phyloP scores from a whole-genome alignment of 495 filamentous ascomycete genomes.

The Xylaria cubensis region DNA sequence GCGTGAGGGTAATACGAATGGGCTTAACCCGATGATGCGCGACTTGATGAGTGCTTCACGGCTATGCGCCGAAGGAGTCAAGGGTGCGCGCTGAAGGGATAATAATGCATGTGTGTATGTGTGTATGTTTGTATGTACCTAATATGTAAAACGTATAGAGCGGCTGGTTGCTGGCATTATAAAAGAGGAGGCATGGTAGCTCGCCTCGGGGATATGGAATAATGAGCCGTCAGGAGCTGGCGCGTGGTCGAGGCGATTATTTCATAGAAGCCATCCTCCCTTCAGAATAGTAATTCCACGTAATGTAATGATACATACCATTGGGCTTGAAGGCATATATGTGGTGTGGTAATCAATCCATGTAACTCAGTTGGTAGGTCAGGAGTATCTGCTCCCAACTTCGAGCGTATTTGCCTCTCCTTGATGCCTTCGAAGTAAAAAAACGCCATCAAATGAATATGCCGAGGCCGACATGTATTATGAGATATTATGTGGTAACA shows the following conservation, averaged over 20 bases:
- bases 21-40: slow-evolving; percentile 18
- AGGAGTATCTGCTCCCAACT: neutral
- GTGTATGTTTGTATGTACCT: neutral
- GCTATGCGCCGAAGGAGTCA: neutral
- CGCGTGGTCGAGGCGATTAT: neutral
- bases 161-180: neutral
- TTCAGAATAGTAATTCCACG: neutral
- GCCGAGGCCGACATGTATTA: no score
- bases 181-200: neutral
- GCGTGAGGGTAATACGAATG: neutral
- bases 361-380: neutral
- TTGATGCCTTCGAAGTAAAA: no score
- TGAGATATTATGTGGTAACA: no score
- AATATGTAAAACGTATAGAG: neutral
- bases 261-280: neutral
- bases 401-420: no score
- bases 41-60: slow-evolving; percentile 21
- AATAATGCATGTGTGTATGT: neutral
- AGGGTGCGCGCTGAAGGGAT: neutral
- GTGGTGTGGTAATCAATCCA: neutral
- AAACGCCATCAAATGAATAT: no score
- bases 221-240: neutral
- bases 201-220: neutral
- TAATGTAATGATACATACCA: neutral
- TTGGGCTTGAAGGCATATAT: neutral